These are phyloP conservation scores for Amanita rubescens DNA, from an alignment of 768 basidiomycete species.

Conservation along the genomic window DNA sequence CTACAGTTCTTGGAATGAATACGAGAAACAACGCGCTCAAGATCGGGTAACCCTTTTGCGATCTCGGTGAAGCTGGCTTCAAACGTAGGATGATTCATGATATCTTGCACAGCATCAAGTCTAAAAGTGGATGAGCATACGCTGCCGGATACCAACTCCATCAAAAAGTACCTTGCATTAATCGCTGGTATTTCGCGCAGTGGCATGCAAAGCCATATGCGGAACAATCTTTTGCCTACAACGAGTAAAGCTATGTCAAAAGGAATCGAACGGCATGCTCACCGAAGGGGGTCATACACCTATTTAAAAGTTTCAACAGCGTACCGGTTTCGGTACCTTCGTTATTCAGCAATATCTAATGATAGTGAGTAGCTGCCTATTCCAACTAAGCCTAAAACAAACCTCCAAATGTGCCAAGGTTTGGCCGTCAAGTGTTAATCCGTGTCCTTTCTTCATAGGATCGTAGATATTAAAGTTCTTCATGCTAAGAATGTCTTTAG, in stretches of 20 bases:
- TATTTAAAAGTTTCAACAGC: conserved; percentile 68
- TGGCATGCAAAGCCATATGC: conserved; percentile 95
- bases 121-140: conserved; percentile 29
- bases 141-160: background rate
- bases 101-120: conserved; percentile 90
- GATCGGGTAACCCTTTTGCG: conserved; percentile 80
- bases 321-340: conserved; percentile 93
- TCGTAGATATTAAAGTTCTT: conserved; percentile 97
- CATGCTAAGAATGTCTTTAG: conserved; percentile 91
- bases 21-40: conserved; percentile 90
- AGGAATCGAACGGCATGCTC: conserved; percentile 15
- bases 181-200: conserved; percentile 76
- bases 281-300: conserved; percentile 93
- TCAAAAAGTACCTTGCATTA: conserved; percentile 64
- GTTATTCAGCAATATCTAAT: conserved; percentile 78
- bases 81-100: conserved; percentile 75
- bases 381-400: background rate
- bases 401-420: conserved; percentile 95
- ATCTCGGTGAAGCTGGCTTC: conserved; percentile 67
- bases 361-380: background rate
- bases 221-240: conserved; percentile 87
- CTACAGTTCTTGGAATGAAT: conserved; percentile 91
- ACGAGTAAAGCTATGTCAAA: background rate
- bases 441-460: conserved; percentile 86
- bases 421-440: conserved; percentile 86